Percentiles rank a stretch among this genome's conserved stretches.
phyloP scores from a whole-genome alignment of 371 early-diverging fungal species.

The Saksenaea vasiformis region DNA sequence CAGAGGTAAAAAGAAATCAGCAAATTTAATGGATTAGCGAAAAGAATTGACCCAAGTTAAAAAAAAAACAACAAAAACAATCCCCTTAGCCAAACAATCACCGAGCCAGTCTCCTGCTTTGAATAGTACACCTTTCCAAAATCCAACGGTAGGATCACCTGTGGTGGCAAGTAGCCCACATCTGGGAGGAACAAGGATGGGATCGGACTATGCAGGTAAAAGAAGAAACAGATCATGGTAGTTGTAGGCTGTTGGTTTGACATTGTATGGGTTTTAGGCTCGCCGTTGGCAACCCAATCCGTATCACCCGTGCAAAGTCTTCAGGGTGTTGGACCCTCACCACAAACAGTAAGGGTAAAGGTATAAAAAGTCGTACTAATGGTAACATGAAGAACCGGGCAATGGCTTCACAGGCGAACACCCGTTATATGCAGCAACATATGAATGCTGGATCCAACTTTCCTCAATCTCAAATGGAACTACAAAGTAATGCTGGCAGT shows the following conservation, averaged over 20 bases:
- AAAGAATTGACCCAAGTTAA: not conserved
- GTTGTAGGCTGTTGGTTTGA: too few relatives aligned
- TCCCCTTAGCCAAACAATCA: slow-evolving; percentile 39
- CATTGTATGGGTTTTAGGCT: not conserved
- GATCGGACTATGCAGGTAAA: slow-evolving; percentile 38
- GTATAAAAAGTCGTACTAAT: not conserved
- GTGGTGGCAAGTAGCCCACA: slow-evolving; percentile 37
- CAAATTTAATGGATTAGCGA: not conserved
- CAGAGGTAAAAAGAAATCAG: slow-evolving; percentile 24
- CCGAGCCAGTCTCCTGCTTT: slow-evolving; percentile 48
- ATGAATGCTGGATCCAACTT: slow-evolving; percentile 4
- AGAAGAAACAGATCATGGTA: not conserved
- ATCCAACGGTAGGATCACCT: slow-evolving; percentile 27
- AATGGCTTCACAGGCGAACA: slow-evolving; percentile 42
- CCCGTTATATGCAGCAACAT: slow-evolving; percentile 34
- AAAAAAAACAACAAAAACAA: too few relatives aligned
- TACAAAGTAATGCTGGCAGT: slow-evolving; percentile 15
- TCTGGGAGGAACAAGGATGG: slow-evolving; percentile 24
- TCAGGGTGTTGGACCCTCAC: slow-evolving; percentile 30
- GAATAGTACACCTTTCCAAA: slow-evolving; percentile 33
- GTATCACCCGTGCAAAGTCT: slow-evolving; percentile 33
- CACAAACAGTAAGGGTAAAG: slow-evolving; percentile 22
- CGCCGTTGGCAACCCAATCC: slow-evolving; percentile 32
- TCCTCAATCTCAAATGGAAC: slow-evolving; percentile 20
- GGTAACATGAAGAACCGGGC: slow-evolving; percentile 25